These are phyloP conservation scores for Alternaria sp. DNA, from an alignment of 2,329 filamentous ascomycete species.

Conservation along the genomic window DNA sequence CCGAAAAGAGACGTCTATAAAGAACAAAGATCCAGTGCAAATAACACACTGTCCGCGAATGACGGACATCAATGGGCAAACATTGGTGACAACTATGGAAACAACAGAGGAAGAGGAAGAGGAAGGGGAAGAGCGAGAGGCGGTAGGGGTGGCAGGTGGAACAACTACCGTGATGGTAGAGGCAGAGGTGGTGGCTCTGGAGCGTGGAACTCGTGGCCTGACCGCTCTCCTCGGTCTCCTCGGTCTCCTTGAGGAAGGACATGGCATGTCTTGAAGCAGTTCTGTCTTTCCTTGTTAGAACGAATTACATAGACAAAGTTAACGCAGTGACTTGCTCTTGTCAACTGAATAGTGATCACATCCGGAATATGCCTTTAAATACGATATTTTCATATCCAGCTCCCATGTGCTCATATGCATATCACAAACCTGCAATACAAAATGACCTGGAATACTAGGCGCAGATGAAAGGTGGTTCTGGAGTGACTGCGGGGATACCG, in stretches of 20 bases:
- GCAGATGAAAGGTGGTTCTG: neutral
- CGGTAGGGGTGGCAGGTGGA: neutral
- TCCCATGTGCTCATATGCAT: neutral
- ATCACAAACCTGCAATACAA: neutral
- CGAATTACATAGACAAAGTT: neutral
- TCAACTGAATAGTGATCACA: neutral
- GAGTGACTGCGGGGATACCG: conserved; percentile 16
- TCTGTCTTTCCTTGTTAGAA: neutral
- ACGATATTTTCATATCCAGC: neutral
- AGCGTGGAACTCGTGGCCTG: neutral
- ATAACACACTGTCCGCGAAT: neutral
- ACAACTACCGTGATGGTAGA: neutral
- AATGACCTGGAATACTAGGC: neutral
- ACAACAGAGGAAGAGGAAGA: neutral
- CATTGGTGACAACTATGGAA: neutral
- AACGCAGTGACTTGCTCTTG: neutral
- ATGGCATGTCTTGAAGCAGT: neutral
- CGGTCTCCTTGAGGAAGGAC: neutral
- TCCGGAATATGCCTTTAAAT: neutral
- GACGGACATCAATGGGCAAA: conserved; percentile 12
- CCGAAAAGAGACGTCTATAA: neutral
- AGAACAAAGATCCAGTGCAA: neutral
- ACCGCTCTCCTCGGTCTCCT: neutral
- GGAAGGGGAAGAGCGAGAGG: neutral
- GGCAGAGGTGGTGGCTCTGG: conserved; percentile 1